phyloP scores from a whole-genome alignment of 345 rosid species.

The Eucalyptus guilfoylei region DNA sequence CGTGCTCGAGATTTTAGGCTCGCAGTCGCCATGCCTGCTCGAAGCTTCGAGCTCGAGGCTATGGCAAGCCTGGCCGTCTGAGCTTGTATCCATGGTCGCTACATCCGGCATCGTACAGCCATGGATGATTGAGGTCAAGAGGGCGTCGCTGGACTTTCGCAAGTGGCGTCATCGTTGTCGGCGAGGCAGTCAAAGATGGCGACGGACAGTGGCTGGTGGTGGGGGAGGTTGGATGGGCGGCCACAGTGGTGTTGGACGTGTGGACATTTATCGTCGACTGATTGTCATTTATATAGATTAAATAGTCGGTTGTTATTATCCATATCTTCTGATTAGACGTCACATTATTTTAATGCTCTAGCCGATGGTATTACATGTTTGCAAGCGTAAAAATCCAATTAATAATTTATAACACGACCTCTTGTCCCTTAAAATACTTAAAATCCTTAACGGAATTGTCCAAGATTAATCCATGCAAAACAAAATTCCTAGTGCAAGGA shows the following conservation, averaged over 20 bases:
- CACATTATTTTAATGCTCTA: neutral
- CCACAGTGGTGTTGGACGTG: neutral
- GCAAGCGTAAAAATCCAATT: neutral
- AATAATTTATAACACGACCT: too few relatives aligned
- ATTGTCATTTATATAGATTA: neutral
- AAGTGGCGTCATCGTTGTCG: neutral
- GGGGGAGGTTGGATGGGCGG: neutral
- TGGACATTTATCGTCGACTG: neutral
- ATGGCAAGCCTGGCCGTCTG: neutral
- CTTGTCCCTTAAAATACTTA: neutral
- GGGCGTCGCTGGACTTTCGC: neutral
- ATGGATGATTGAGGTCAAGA: neutral
- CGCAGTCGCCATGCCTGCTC: neutral
- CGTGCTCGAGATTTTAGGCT: neutral
- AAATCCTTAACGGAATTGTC: neutral
- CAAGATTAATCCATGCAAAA: neutral
- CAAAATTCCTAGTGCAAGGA: neutral
- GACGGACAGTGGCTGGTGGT: neutral
- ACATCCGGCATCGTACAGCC: neutral
- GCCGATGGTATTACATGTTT: neutral
- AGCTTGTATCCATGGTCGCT: neutral
- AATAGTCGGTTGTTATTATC: neutral
- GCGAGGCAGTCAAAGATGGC: neutral
- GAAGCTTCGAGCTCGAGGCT: rapidly evolving
- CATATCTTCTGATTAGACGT: neutral